Conservation (phyloP, 352 stramenopile species). For the Phytophthora quininea region DNA sequence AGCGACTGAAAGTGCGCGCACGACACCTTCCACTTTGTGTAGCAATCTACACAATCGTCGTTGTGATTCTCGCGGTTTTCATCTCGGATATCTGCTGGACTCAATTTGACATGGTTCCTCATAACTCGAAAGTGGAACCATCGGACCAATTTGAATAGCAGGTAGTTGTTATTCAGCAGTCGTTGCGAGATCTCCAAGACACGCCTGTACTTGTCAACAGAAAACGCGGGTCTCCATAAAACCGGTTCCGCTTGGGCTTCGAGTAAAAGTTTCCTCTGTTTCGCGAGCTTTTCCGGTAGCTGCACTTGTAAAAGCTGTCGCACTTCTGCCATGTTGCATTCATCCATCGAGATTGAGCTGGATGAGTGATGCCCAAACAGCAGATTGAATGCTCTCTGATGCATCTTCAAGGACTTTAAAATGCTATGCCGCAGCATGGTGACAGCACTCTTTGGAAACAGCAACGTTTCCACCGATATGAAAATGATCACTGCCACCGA, state of each 20-base stretch:
- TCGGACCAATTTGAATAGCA: not conserved
- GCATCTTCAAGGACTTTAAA: not conserved
- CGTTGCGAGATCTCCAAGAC: not conserved
- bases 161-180: not conserved
- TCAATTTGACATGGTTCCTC: not conserved
- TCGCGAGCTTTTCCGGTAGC: not conserved
- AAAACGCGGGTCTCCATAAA: not conserved
- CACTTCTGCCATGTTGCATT: not conserved
- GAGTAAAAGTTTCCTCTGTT: not conserved
- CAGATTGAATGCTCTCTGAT: not conserved
- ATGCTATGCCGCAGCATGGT: not conserved
- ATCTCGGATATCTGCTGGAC: not conserved
- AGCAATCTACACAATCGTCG: no score
- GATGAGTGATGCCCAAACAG: not conserved
- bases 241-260: not conserved
- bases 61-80: not conserved
- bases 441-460: not conserved
- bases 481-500: not conserved
- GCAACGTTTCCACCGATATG: not conserved
- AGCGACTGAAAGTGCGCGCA: not conserved
- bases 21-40: not conserved
- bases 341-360: not conserved
- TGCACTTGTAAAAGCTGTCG: not conserved
- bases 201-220: not conserved
- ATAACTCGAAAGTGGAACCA: not conserved